A percentile compares a stretch with the other conserved stretches of the same genome.
Evolutionary conservation across 2,329 filamentous ascomycete species (phyloP).

Genomic region (Penicillium rolfsii): DNA sequence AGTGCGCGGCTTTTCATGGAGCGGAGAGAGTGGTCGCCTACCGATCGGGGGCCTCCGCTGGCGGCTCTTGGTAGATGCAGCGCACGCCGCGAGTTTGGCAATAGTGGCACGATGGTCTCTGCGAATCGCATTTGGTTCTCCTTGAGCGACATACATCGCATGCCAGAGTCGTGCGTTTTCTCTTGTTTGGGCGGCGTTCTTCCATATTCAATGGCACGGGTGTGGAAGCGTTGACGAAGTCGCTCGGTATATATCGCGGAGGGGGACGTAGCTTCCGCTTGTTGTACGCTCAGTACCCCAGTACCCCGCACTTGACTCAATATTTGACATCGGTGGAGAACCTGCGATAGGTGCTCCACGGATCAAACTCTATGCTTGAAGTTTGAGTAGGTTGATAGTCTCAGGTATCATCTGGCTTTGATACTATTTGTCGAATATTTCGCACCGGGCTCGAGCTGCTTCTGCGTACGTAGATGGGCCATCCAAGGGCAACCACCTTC

Average conservation of each 20-base stretch:
- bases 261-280: neutral
- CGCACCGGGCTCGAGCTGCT: no score
- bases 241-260: no score
- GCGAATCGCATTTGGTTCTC: neutral
- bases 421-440: no score
- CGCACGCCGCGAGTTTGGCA: neutral
- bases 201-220: neutral
- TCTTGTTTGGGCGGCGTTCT: neutral
- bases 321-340: no score
- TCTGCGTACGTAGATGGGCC: no score
- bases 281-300: neutral
- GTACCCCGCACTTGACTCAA: neutral
- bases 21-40: neutral
- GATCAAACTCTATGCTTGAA: no score
- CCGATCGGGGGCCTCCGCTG: neutral
- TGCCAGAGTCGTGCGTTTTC: neutral
- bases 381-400: no score
- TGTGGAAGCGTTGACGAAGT: no score
- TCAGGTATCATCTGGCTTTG: no score
- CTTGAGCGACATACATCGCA: neutral
- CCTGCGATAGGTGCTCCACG: no score
- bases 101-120: neutral
- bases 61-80: neutral
- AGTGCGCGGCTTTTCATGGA: neutral
- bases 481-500: no score